Percentiles rank a stretch among this genome's conserved stretches.
Conservation (phyloP, 192 early-diverging fungal genomes). For the Jimgerdemannia flammicorona region DNA sequence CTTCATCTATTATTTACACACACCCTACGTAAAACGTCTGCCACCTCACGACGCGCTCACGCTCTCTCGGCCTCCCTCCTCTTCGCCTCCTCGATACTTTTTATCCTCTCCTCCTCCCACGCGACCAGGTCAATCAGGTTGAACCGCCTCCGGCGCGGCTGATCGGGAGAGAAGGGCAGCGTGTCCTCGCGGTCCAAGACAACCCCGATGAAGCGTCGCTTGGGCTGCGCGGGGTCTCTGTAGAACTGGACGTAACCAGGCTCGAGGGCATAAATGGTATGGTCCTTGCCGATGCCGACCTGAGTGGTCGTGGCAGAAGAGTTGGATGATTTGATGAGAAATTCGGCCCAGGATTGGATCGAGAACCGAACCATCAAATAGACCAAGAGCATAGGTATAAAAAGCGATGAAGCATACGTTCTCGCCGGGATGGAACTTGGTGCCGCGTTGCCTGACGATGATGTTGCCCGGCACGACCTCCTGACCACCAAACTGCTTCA, state of each 20-base stretch:
- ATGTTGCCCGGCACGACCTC: conserved; percentile 74
- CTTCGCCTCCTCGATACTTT: background rate
- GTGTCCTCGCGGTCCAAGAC: conserved; percentile 55
- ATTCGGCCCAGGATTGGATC: too few species aligned
- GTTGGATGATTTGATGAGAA: too few species aligned
- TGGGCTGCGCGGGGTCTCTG: conserved; percentile 53
- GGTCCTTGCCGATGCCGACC: conserved; percentile 74
- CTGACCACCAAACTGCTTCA: conserved; percentile 73
- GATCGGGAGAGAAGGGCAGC: conserved; percentile 55
- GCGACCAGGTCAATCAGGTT: conserved; percentile 54
- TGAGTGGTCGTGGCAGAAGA: background rate
- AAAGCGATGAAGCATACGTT: conserved; percentile 41
- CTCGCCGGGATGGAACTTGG: conserved; percentile 74
- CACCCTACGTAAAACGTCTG: too few species aligned
- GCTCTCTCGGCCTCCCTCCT: background rate
- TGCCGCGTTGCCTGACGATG: conserved; percentile 78
- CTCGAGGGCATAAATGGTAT: conserved; percentile 68
- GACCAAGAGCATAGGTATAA: too few species aligned
- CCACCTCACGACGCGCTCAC: background rate
- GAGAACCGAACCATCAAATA: too few species aligned
- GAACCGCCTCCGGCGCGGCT: conserved; percentile 68
- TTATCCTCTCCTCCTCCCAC: conserved; percentile 5
- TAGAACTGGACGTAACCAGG: conserved; percentile 78
- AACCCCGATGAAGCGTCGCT: conserved; percentile 67
- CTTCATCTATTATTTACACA: too few species aligned